These are phyloP conservation scores for Triticum aestivum DNA, from an alignment of 176 grass and related monocot genomes.

Conservation along the genomic window DNA sequence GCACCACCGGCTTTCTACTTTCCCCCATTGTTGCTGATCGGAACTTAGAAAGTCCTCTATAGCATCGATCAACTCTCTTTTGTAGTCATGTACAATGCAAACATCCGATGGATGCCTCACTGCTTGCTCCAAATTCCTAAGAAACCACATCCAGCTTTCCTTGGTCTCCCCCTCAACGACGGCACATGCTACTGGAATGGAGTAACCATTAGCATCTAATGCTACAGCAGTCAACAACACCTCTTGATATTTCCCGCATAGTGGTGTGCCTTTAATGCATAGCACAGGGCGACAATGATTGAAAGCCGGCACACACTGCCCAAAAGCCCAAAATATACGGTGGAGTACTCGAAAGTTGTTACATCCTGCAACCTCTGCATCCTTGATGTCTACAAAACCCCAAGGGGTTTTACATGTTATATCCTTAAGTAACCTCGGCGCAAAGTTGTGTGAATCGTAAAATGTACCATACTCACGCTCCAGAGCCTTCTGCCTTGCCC, in stretches of 20 bases:
- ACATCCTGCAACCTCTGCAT: slow-evolving; percentile 27
- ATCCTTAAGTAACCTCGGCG: not conserved
- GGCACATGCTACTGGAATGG: slow-evolving; percentile 33
- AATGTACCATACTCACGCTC: slow-evolving; percentile 1
- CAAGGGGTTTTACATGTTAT: not conserved
- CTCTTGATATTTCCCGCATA: slow-evolving; percentile 33
- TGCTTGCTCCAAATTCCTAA: slow-evolving; percentile 5
- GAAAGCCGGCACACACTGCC: not conserved
- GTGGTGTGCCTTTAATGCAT: slow-evolving; percentile 25
- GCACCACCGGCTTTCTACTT: not conserved
- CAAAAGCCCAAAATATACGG: slow-evolving; percentile 21
- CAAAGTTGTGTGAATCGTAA: slow-evolving; percentile 25
- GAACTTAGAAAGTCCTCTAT: not conserved
- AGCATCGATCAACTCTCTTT: slow-evolving; percentile 13
- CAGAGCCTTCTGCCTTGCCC: not conserved
- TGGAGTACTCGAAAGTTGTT: slow-evolving; percentile 5
- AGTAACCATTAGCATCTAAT: slow-evolving; percentile 31
- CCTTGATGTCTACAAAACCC: slow-evolving; percentile 10
- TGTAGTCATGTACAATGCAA: slow-evolving; percentile 31
- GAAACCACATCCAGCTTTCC: slow-evolving; percentile 32
- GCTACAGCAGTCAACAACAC: slow-evolving; percentile 13
- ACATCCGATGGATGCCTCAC: not conserved
- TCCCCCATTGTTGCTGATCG: not conserved
- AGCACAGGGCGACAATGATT: slow-evolving; percentile 22
- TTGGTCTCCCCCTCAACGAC: slow-evolving; percentile 6